Conservation (phyloP, 495 filamentous ascomycete species). For the Penicillium waksmanii region DNA sequence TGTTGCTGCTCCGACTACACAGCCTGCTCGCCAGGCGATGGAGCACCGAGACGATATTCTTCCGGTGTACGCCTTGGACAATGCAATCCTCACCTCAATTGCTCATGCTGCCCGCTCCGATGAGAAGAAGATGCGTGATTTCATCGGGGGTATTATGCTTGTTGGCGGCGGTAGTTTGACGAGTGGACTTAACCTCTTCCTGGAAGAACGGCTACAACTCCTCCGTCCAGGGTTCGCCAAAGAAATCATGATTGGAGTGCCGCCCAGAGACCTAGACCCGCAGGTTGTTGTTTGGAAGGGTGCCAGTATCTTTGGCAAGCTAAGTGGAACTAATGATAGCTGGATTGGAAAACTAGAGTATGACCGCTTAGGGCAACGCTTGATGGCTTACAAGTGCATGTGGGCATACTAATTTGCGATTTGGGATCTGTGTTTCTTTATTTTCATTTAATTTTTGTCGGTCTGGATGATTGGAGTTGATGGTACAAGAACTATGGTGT, state of each 20-base stretch:
- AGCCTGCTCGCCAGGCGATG: constrained; percentile 44
- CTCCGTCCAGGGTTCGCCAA: constrained; percentile 72
- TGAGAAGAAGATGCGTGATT: constrained; percentile 90
- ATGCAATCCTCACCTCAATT: constrained; percentile 85
- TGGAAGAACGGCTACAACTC: constrained; percentile 78
- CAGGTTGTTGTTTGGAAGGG: constrained; percentile 98
- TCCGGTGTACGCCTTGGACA: constrained; percentile 81
- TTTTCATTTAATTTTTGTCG: neutral
- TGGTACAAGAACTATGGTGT: neutral
- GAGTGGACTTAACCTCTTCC: constrained; percentile 69
- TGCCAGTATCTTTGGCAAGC: constrained; percentile 93
- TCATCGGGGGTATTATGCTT: constrained; percentile 93
- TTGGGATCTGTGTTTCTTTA: neutral
- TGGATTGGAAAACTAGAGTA: constrained; percentile 92
- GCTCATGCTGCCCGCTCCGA: constrained; percentile 83
- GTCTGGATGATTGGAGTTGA: constrained; percentile 17
- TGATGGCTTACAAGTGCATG: constrained; percentile 86
- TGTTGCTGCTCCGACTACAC: constrained; percentile 27
- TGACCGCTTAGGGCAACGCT: constrained; percentile 77
- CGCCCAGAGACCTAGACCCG: constrained; percentile 89
- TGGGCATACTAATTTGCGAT: constrained; percentile 66
- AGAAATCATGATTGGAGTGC: constrained; percentile 84
- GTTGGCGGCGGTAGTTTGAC: constrained; percentile 88
- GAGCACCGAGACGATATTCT: constrained; percentile 80
- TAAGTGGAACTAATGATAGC: constrained; percentile 83